These are phyloP conservation scores for Obba rivulosa DNA, from an alignment of 768 basidiomycete genomes.

Conservation along the genomic window DNA sequence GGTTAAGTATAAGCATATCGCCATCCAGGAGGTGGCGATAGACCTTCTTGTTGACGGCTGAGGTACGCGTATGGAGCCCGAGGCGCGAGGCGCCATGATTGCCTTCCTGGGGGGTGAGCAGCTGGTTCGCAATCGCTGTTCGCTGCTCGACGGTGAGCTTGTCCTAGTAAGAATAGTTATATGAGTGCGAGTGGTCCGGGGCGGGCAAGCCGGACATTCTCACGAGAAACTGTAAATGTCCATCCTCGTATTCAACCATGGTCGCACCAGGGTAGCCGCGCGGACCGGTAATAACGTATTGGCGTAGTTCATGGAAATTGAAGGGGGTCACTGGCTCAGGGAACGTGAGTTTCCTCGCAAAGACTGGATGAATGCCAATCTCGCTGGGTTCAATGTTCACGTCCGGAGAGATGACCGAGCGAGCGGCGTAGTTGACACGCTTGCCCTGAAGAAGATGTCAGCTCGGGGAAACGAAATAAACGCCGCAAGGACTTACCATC, in stretches of 20 bases:
- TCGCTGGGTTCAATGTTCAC: slow-evolving; percentile 99
- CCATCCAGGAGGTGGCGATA: slow-evolving; percentile 93
- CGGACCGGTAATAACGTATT: slow-evolving; percentile 88
- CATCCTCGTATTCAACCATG: slow-evolving; percentile 94
- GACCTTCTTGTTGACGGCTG: slow-evolving; percentile 92
- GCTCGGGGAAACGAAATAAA: background rate
- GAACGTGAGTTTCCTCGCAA: slow-evolving; percentile 94
- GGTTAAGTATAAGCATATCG: slow-evolving; percentile 92
- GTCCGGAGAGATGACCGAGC: slow-evolving; percentile 99
- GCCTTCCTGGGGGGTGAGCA: slow-evolving; percentile 87
- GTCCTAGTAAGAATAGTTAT: slow-evolving; percentile 45
- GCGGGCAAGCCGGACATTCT: slow-evolving; percentile 13
- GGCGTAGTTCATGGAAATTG: slow-evolving; percentile 85
- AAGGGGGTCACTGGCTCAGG: slow-evolving; percentile 93
- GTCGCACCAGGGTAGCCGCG: slow-evolving; percentile 88
- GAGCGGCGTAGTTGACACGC: slow-evolving; percentile 98
- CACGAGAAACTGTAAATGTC: slow-evolving; percentile 79
- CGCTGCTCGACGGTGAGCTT: slow-evolving; percentile 84
- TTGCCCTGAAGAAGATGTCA: slow-evolving; percentile 63
- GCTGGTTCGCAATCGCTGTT: slow-evolving; percentile 91
- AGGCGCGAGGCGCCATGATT: slow-evolving; percentile 37
- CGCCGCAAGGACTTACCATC: slow-evolving; percentile 65
- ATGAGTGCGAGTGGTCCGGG: background rate
- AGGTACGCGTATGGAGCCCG: slow-evolving; percentile 70
- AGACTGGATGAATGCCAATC: slow-evolving; percentile 96